phyloP scores from a whole-genome alignment of 805 yeast genomes.

The Isabelozyma gotoi region DNA sequence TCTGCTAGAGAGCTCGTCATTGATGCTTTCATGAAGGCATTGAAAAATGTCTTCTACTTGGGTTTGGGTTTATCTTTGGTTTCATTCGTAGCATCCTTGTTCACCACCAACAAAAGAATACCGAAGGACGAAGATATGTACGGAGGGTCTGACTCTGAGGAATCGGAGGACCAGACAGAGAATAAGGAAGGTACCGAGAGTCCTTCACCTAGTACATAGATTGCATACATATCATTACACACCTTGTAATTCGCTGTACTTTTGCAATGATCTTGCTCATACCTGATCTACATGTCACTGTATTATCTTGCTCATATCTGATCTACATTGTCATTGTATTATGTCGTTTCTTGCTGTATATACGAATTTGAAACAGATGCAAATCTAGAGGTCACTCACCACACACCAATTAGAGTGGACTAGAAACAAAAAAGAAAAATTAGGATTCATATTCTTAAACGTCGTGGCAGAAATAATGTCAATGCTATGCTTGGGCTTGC shows the following conservation, averaged over 20 bases:
- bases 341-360: neutral
- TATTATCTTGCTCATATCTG: too few species aligned
- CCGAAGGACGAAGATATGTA: slow-evolving; percentile 32
- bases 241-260: too few species aligned
- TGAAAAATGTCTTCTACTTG: slow-evolving; percentile 41
- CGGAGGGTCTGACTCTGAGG: slow-evolving; percentile 8
- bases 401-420: neutral
- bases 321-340: too few species aligned
- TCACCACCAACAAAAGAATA: slow-evolving; percentile 41
- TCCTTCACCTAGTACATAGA: too few species aligned
- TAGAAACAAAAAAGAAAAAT: neutral
- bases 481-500: neutral
- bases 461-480: neutral
- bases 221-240: too few species aligned
- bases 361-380: neutral
- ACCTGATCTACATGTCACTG: too few species aligned
- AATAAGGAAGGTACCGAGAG: neutral
- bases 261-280: too few species aligned
- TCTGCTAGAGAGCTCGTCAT: slow-evolving; percentile 19
- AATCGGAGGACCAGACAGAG: neutral
- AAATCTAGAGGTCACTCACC: too few species aligned
- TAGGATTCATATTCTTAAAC: neutral
- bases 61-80: slow-evolving; percentile 34
- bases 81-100: slow-evolving; percentile 28
- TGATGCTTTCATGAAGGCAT: slow-evolving; percentile 34